Base-by-base conservation (phyloP, 305 asterid species). In the Rubia tinctorum region DNA sequence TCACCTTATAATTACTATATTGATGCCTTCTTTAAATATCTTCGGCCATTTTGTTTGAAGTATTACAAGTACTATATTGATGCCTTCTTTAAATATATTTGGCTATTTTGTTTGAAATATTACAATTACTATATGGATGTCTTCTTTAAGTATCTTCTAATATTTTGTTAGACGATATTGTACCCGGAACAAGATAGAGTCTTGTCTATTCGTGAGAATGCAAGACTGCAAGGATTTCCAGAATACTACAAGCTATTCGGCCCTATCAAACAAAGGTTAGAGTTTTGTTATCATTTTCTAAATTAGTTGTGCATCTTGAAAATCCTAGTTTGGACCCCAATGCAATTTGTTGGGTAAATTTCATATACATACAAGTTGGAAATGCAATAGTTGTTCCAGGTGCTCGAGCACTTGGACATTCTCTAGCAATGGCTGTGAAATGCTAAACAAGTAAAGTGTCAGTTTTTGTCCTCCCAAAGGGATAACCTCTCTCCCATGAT, bases 311-410 rank as follows among this genome's bases (percentile, higher is more conserved):
- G 12, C 7, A 1, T 9, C 20, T n/a, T 22, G 34, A n/a, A 58
- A 22, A 7, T 1, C 7, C 51, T 12, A 18, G 14, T 23, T 22
- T 14, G 8, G 7, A 58, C 20, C 8, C 2, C 8, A 5, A 2
- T 11, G 37, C 8, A 5, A 62, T 44, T 42, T 34, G 43, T 15
- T 23, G 40, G 18, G 22, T 17, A 7, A 18, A 17, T 13, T 39
- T 55, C 73, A 91, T 97, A 65, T 94, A 92, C 74, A 82, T 80
- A 0, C 99, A 94, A 78, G 98, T 94, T 0, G 99, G 99, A 0
- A 94, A 94, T 63, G 99, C 99, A 0, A 98, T 94, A 8, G 99
- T 97, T 0, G 88, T 90, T 39, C 99, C 99, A 0, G 99, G 90
- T 0, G 96, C 95, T 17, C 88, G 94, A 0, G 95, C 95, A 0